A percentile compares a stretch with the other conserved stretches of the same genome.
Conservation (phyloP, 2,329 filamentous ascomycete species). For the Talaromyces sp. region DNA sequence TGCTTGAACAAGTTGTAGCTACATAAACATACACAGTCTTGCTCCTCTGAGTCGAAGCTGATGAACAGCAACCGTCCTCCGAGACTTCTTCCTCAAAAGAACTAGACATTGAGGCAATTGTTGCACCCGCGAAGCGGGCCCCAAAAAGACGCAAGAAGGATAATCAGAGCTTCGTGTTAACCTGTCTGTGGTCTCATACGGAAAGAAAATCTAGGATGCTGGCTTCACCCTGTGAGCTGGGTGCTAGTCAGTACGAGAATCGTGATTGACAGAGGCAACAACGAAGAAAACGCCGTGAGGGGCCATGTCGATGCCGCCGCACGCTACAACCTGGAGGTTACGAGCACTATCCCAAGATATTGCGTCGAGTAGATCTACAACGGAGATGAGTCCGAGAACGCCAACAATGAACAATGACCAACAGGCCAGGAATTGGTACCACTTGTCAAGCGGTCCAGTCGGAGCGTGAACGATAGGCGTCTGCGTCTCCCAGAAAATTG, state of each 20-base stretch:
- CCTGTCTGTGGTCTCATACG: not conserved
- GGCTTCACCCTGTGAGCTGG: not conserved
- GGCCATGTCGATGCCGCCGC: not conserved
- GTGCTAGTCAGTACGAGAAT: not conserved
- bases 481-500: not conserved
- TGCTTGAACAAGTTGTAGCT: not conserved
- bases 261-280: not conserved
- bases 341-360: not conserved
- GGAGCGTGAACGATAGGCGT: not conserved
- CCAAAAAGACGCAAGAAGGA: not conserved
- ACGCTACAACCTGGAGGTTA: not conserved
- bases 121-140: not conserved
- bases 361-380: not conserved
- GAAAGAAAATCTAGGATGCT: not conserved
- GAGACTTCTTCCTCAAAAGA: not conserved
- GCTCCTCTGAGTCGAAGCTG: not conserved
- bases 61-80: not conserved
- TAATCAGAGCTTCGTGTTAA: not conserved
- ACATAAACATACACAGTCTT: not conserved
- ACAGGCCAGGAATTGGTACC: not conserved
- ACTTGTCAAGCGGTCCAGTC: not conserved
- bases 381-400: not conserved
- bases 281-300: not conserved
- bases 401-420: not conserved
- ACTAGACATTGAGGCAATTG: not conserved